phyloP scores from a whole-genome alignment of 83 land plant genomes.

The Picea abies region DNA sequence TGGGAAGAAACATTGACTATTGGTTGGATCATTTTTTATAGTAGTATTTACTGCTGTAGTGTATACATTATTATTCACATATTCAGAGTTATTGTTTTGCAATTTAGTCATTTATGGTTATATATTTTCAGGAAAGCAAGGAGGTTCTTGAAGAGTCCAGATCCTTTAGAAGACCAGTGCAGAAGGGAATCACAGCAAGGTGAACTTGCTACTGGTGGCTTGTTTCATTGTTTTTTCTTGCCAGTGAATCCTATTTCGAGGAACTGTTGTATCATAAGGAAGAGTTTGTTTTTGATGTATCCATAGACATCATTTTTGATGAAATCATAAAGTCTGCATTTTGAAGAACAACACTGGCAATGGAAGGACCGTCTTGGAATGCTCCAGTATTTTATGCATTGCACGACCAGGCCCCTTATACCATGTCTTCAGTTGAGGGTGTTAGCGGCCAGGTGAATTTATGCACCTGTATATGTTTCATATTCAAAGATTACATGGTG shows the following conservation, averaged over 20 bases:
- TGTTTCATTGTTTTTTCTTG: slow-evolving; percentile 58
- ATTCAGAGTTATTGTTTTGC: too few species aligned
- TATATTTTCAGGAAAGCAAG: slow-evolving; percentile 46
- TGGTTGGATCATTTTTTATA: background rate
- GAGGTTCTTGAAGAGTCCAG: slow-evolving; percentile 80
- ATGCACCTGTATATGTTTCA: too few species aligned
- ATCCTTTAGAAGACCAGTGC: slow-evolving; percentile 76
- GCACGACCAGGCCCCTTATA: background rate
- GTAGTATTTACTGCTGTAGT: background rate
- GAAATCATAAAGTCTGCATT: background rate
- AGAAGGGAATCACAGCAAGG: slow-evolving; percentile 53
- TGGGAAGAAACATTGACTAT: background rate
- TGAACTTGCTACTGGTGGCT: slow-evolving; percentile 59
- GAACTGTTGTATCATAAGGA: background rate
- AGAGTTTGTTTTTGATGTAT: slow-evolving; percentile 10
- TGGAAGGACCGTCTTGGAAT: background rate
- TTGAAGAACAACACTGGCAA: background rate
- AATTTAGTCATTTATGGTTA: background rate
- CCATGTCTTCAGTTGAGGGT: background rate
- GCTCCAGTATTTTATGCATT: background rate
- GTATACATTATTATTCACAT: too few species aligned
- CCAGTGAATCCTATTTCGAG: background rate
- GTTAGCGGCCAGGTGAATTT: background rate
- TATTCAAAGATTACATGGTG: too few species aligned
- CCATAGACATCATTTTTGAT: slow-evolving; percentile 1